Base-by-base conservation (phyloP, 2,329 filamentous ascomycete genomes). In the Aspergillus nomiae region DNA sequence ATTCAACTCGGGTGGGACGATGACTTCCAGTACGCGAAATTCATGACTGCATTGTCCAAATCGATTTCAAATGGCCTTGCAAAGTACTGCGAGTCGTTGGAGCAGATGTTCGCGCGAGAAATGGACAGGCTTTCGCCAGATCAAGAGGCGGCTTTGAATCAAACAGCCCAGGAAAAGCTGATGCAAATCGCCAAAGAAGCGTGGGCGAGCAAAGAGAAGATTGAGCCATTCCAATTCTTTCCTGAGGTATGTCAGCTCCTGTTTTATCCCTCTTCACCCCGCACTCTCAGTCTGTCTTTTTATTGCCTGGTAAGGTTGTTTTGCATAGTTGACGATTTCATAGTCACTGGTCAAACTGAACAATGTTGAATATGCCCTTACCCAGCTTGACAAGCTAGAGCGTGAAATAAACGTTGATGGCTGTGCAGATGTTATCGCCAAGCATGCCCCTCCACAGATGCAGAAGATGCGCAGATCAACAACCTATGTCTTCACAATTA, bases 401-500 rank as follows among this genome's bases (percentile, higher is more conserved):
- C 89, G 87, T 73, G 88, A 90, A 63, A 92, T 98, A 83, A 94
- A 97, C 71, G 93, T 96, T 14, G 95, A 99, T 75, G 90, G 86
- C 12, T 97, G 93, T 73, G 94, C 94, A 3, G 89, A 91, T 58
- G 87, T 96, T 19, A 87, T 99, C 57, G 88, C 89, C 54, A 89
- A 86, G 71, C 84, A 90, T 65, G 87, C 92, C 30, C 92, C 92
- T 10, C 89, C 91, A 1, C 84, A 87, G 59, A 88, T 88, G n/a
- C 86, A 88, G 64, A 84, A 84, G 73, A 84, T 86, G 61, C 88
- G 88, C 70, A 90, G 88, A 71, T 87, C 90, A 48, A 91, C 88
- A 66, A 97, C 96, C 75, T 98, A 96, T 75, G 94, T 97, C 60
- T 99, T 99, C 79, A 98, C 95, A 0, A 94, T 99, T 80, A 99